A percentile compares a stretch with the other conserved stretches of the same genome.
phyloP scores from a whole-genome alignment of 768 basidiomycete species.

The Termitomyces sp. region DNA sequence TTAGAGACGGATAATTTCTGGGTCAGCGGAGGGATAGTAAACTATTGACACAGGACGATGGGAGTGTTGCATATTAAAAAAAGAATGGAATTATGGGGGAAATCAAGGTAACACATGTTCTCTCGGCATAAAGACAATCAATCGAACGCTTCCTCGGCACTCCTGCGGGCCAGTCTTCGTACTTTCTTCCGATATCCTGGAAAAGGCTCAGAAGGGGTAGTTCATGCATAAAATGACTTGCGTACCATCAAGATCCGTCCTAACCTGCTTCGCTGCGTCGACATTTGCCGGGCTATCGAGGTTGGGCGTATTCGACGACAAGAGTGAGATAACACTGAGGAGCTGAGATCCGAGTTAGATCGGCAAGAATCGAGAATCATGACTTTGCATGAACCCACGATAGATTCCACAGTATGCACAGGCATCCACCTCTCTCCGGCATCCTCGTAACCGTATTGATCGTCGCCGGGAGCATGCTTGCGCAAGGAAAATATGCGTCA shows the following conservation, averaged over 20 bases:
- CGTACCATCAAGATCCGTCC: constrained; percentile 60
- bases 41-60: constrained; percentile 8
- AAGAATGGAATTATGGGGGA: constrained; percentile 2
- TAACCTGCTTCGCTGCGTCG: constrained; percentile 89
- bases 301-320: constrained; percentile 90
- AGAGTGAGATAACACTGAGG: constrained; percentile 91
- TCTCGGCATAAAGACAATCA: constrained; percentile 27
- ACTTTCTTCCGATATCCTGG: constrained; percentile 95
- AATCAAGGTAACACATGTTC: constrained; percentile 4
- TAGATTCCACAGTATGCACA: constrained; percentile 95
- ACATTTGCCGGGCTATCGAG: constrained; percentile 94
- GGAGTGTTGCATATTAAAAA: constrained; percentile 9
- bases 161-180: constrained; percentile 77
- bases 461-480: constrained; percentile 93
- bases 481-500: constrained; percentile 1
- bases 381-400: constrained; percentile 47
- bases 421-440: constrained; percentile 98
- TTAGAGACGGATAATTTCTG: not conserved
- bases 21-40: not conserved
- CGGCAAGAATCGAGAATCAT: constrained; percentile 1
- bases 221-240: not conserved
- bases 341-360: constrained; percentile 49
- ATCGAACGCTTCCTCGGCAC: constrained; percentile 88
- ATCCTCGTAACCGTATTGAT: constrained; percentile 96
- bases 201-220: constrained; percentile 11